A percentile compares a stretch with the other conserved stretches of the same genome.
Conservation (phyloP, 2,329 filamentous ascomycete species). For the Hypoxylon rubiginosum region DNA sequence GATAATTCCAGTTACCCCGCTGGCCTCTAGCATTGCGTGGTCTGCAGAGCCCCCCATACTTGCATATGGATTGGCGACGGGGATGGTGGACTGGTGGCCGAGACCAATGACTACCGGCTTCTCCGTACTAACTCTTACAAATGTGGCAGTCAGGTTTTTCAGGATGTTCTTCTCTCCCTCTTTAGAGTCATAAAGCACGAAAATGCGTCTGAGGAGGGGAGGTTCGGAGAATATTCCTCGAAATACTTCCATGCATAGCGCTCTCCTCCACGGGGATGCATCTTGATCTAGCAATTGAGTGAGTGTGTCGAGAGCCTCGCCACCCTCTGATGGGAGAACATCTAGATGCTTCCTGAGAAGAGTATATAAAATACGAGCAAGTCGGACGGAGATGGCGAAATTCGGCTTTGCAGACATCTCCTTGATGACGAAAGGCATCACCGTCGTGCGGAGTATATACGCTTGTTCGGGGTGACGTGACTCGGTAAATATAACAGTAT, state of each 20-base stretch:
- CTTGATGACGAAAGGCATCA: conserved; percentile 87
- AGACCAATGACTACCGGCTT: conserved; percentile 91
- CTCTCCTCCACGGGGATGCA: conserved; percentile 84
- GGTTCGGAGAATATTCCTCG: conserved; percentile 87
- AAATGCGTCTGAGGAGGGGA: conserved; percentile 82
- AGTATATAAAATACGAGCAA: conserved; percentile 86
- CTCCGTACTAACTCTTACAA: conserved; percentile 93
- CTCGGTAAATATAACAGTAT: conserved; percentile 78
- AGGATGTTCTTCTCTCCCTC: conserved; percentile 81
- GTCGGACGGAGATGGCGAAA: conserved; percentile 85
- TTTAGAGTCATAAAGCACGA: conserved; percentile 80
- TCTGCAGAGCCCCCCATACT: conserved; percentile 74
- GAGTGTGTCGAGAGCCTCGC: conserved; percentile 83
- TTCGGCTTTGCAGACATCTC: conserved; percentile 81
- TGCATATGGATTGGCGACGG: conserved; percentile 70
- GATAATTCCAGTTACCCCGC: conserved; percentile 89
- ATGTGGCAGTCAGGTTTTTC: conserved; percentile 84
- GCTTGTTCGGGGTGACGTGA: conserved; percentile 83
- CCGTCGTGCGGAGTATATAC: conserved; percentile 78
- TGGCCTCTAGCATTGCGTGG: conserved; percentile 89
- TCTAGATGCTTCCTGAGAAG: conserved; percentile 82
- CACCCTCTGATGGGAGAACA: conserved; percentile 82
- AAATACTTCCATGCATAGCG: conserved; percentile 92
- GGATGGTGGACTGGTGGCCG: conserved; percentile 88
- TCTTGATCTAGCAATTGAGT: conserved; percentile 92